phyloP scores from a whole-genome alignment of 2,329 filamentous ascomycete genomes.

The Neopestalotiopsis rosae region DNA sequence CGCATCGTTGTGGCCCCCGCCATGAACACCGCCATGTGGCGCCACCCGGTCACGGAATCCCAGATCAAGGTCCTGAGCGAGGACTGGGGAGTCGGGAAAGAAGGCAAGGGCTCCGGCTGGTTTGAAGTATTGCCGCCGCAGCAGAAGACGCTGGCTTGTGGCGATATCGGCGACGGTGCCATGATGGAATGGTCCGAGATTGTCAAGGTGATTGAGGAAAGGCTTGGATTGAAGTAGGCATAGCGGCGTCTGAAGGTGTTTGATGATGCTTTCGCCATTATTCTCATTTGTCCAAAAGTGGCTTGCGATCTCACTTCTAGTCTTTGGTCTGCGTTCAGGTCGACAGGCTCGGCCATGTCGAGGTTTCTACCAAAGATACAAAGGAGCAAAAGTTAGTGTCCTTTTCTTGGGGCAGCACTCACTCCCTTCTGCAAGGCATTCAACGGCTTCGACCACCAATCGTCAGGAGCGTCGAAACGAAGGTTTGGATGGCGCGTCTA shows the following conservation, averaged over 20 bases:
- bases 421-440: too few species aligned
- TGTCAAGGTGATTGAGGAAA: conserved; percentile 66
- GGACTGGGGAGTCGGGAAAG: conserved; percentile 68
- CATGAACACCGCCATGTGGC: conserved; percentile 94
- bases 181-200: conserved; percentile 85
- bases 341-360: too few species aligned
- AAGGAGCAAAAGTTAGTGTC: too few species aligned
- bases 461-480: too few species aligned
- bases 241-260: background rate
- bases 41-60: conserved; percentile 77
- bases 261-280: background rate
- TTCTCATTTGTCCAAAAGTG: too few species aligned
- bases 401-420: too few species aligned
- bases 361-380: too few species aligned
- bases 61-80: conserved; percentile 74
- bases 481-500: too few species aligned
- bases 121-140: conserved; percentile 76
- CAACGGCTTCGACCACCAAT: too few species aligned
- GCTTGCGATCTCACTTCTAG: too few species aligned
- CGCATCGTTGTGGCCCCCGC: conserved; percentile 78
- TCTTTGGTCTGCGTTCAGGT: too few species aligned
- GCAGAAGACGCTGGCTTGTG: conserved; percentile 82
- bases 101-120: conserved; percentile 49
- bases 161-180: conserved; percentile 80
- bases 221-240: conserved; percentile 43